phyloP scores from a whole-genome alignment of 306 rosid species.

The Gleditsia sinensis region DNA sequence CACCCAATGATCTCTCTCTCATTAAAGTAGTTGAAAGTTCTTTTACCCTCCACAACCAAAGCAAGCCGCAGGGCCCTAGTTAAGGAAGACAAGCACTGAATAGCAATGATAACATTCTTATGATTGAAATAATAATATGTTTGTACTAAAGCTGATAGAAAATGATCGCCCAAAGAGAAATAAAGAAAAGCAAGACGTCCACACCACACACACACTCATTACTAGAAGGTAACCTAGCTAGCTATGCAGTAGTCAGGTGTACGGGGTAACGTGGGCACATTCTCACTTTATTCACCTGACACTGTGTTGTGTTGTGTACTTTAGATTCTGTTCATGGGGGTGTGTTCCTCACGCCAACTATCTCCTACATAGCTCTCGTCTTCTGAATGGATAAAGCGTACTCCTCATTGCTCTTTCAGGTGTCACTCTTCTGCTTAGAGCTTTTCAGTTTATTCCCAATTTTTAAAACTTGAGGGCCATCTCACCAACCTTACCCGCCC shows the following conservation, averaged over 20 bases:
- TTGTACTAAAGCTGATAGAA: conserved; percentile 9
- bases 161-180: background rate
- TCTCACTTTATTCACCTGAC: conserved; percentile 48
- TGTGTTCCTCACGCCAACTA: conserved; percentile 43
- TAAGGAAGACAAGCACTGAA: background rate
- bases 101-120: conserved; percentile 26
- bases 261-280: conserved; percentile 38
- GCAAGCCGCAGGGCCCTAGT: background rate
- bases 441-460: conserved; percentile 33
- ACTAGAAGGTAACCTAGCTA: conserved; percentile 13
- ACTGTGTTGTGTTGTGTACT: background rate
- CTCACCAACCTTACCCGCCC: conserved; percentile 21
- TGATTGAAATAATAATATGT: conserved; percentile 35
- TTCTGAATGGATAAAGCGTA: conserved; percentile 1
- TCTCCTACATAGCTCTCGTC: background rate
- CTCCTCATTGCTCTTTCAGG: conserved; percentile 21
- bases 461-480: background rate
- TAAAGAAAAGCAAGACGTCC: conserved; percentile 8
- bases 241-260: background rate
- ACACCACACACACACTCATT: background rate
- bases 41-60: background rate
- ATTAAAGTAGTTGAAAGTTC: conserved; percentile 5
- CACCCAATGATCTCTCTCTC: conserved; percentile 10
- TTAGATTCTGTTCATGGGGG: conserved; percentile 32
- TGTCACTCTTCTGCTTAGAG: conserved; percentile 29